Percentiles rank a stretch among this genome's conserved stretches.
Conservation (phyloP, 768 basidiomycete genomes). For the Crucibulum laeve region DNA sequence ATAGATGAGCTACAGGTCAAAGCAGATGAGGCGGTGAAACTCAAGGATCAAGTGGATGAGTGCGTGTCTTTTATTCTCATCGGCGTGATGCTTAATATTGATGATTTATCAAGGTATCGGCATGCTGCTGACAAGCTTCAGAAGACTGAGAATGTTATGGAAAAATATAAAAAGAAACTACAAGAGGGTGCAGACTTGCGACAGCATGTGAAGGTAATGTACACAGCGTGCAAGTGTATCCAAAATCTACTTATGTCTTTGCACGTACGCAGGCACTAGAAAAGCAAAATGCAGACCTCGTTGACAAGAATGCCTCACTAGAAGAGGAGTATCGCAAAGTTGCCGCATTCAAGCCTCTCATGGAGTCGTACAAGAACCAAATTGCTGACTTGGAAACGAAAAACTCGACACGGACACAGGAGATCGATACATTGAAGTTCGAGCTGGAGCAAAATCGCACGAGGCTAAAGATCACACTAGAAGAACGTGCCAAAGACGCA, state of each 20-base stretch:
- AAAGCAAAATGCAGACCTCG: constrained; percentile 87
- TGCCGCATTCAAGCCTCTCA: constrained; percentile 78
- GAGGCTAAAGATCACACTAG: constrained; percentile 60
- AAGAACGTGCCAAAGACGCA: constrained; percentile 72
- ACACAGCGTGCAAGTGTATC: constrained; percentile 7
- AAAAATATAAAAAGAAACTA: constrained; percentile 98
- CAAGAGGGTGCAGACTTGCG: constrained; percentile 91
- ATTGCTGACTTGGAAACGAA: constrained; percentile 79
- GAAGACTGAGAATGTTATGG: constrained; percentile 96
- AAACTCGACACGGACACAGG: constrained; percentile 57
- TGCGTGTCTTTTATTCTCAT: constrained; percentile 29
- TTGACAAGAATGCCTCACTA: constrained; percentile 87
- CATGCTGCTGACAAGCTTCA: constrained; percentile 90
- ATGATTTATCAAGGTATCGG: constrained; percentile 54
- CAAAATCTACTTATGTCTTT: constrained; percentile 1
- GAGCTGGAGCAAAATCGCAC: constrained; percentile 74
- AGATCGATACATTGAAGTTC: constrained; percentile 68
- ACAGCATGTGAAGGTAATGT: constrained; percentile 72
- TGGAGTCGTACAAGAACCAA: constrained; percentile 90
- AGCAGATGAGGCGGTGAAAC: constrained; percentile 71
- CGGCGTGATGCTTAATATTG: not conserved
- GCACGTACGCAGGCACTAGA: constrained; percentile 69
- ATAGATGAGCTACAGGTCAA: constrained; percentile 76
- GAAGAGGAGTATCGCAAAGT: constrained; percentile 92
- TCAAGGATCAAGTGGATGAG: constrained; percentile 97